Base-by-base conservation (phyloP, 2,329 filamentous ascomycete species). In the Corynespora cassiicola region DNA sequence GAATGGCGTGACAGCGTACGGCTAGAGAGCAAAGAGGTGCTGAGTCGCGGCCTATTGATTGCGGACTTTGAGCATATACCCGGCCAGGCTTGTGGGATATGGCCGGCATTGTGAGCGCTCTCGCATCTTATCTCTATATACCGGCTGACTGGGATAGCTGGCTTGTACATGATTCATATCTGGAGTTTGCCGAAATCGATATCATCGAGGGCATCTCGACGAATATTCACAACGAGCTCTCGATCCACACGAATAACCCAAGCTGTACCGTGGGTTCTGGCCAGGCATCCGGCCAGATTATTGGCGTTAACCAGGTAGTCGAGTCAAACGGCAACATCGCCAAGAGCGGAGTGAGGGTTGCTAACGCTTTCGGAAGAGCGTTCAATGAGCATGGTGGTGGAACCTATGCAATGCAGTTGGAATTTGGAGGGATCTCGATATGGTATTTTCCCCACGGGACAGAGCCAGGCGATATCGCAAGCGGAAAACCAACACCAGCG, bases 251-350 rank as follows among this genome's bases (percentile, higher is more conserved):
- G 7, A 29, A 20, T n/a, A n/a, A n/a, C n/a, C n/a, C 8, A 16
- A 28, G 20, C 32, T 29, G 9, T 3, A 28, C 38, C 31, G 16
- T n/a, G 18, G 25, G 1, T 72, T 90, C 33, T 43, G 36, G 17
- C 46, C 24, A n/a, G 40, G 86, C 61, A 24, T n/a, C 73, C 90
- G 3, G 85, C 84, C 7, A 83, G 83, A 12, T 72, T 74, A 18
- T 81, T 79, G 1, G 81, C 84, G n/a, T n/a, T n/a, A n/a, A n/a
- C n/a, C n/a, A n/a, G n/a, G n/a, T n/a, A n/a, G n/a, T n/a, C n/a
- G n/a, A n/a, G n/a, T n/a, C n/a, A n/a, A n/a, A n/a, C n/a, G n/a
- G n/a, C n/a, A n/a, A n/a, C n/a, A n/a, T n/a, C n/a, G n/a, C n/a
- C n/a, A n/a, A n/a, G n/a, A n/a, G n/a, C n/a, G n/a, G n/a, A n/a